These are phyloP conservation scores for Agastache rugosa DNA, from an alignment of 257 asterid species.

Conservation along the genomic window DNA sequence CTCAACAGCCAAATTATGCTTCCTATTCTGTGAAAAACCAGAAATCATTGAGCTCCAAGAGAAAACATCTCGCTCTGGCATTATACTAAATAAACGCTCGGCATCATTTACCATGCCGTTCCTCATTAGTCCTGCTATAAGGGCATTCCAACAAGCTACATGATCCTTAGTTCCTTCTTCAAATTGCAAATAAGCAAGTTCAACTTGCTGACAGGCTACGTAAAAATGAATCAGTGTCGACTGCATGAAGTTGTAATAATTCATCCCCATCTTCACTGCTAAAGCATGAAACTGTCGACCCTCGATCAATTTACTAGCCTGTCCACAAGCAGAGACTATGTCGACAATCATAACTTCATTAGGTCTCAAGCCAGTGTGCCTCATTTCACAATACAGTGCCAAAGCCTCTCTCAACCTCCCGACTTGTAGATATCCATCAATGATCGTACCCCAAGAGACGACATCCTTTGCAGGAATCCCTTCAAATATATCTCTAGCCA, in stretches of 20 bases:
- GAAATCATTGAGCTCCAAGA: constrained; percentile 96
- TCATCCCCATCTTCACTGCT: constrained; percentile 60
- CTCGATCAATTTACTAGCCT: constrained; percentile 46
- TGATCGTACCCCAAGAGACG: constrained; percentile 90
- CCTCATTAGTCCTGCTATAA: constrained; percentile 71
- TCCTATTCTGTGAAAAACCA: constrained; percentile 75
- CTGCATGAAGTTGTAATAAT: constrained; percentile 63
- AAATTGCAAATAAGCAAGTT: constrained; percentile 69
- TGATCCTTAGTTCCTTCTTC: constrained; percentile 74
- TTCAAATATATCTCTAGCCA: constrained; percentile 63
- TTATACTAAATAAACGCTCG: constrained; percentile 53
- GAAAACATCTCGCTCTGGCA: constrained; percentile 88
- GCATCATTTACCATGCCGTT: constrained; percentile 69
- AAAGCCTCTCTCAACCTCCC: constrained; percentile 71
- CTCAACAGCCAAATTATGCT: constrained; percentile 62
- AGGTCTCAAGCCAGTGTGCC: constrained; percentile 58
- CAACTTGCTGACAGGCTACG: constrained; percentile 59
- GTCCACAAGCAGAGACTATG: constrained; percentile 73
- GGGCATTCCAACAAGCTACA: constrained; percentile 84
- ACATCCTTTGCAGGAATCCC: constrained; percentile 68
- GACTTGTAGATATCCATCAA: constrained; percentile 70
- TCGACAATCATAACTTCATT: constrained; percentile 89
- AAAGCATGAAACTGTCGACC: constrained; percentile 79
- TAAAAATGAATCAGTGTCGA: constrained; percentile 78
- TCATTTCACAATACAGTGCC: constrained; percentile 60